Percentiles rank a stretch among this genome's conserved stretches.
Evolutionary conservation across 2,329 filamentous ascomycete species (phyloP).

Genomic region (Aspergillus aculeatus): DNA sequence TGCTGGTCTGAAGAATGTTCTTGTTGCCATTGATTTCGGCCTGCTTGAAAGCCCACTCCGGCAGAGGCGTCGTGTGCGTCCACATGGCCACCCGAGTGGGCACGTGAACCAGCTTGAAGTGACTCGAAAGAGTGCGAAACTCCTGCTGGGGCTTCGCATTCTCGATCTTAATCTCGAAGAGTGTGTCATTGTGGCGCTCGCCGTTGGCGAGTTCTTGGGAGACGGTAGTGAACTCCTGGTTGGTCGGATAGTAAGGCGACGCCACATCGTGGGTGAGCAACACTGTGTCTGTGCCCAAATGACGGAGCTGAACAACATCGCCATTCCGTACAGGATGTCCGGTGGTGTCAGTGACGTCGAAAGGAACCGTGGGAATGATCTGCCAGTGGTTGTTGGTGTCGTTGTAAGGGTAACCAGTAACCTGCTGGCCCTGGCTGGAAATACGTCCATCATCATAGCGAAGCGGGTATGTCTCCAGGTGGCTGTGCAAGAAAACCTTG

Average conservation of each 20-base stretch:
- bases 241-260: constrained; percentile 92
- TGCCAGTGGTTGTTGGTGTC: constrained; percentile 99
- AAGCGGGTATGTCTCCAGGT: constrained; percentile 82
- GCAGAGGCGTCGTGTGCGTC: constrained; percentile 93
- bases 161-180: constrained; percentile 91
- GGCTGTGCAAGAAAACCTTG: constrained; percentile 92
- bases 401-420: constrained; percentile 96
- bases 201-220: constrained; percentile 68
- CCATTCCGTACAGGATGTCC: constrained; percentile 74
- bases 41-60: constrained; percentile 95
- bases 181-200: constrained; percentile 77
- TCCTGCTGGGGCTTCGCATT: constrained; percentile 75
- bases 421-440: constrained; percentile 95
- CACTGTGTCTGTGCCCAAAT: constrained; percentile 79
- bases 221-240: constrained; percentile 95
- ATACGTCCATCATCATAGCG: constrained; percentile 97
- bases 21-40: constrained; percentile 99
- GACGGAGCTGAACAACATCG: constrained; percentile 81
- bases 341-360: constrained; percentile 54
- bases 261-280: constrained; percentile 95
- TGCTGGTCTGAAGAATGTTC: constrained; percentile 83
- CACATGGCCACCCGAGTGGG: constrained; percentile 98
- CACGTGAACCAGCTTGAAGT: constrained; percentile 94
- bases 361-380: constrained; percentile 66
- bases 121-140: constrained; percentile 85